Conservation (phyloP, 164 flowering plant genomes). For the Tetrastigma voinierianum region DNA sequence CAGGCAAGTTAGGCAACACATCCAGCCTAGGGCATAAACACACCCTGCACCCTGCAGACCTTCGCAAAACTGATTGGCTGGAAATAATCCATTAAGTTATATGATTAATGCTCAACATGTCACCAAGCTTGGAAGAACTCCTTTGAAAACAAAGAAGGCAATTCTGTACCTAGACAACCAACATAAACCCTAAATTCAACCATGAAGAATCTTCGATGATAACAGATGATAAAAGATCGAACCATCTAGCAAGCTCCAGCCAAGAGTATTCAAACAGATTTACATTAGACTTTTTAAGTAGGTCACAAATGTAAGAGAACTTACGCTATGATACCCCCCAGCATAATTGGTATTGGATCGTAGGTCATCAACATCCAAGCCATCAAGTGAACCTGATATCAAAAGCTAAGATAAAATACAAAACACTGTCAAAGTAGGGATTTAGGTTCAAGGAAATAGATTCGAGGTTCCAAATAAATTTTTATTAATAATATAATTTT, state of each 20-base stretch:
- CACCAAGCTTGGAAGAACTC: background rate
- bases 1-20: too few species aligned
- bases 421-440: conserved; percentile 2
- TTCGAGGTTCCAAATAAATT: background rate
- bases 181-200: too few species aligned
- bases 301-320: conserved; percentile 12
- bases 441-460: background rate
- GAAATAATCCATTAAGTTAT: background rate
- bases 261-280: background rate
- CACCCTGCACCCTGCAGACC: too few species aligned
- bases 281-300: background rate
- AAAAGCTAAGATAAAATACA: conserved; percentile 53
- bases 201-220: too few species aligned
- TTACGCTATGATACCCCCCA: conserved; percentile 85
- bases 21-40: too few species aligned
- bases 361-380: conserved; percentile 82
- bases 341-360: conserved; percentile 67
- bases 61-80: background rate
- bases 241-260: background rate
- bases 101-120: background rate
- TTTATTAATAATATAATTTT: background rate
- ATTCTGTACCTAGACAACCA: background rate
- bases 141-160: background rate
- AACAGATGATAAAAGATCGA: background rate
- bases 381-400: conserved; percentile 92